Base-by-base conservation (phyloP, 257 asterid genomes). In the Henckelia pumila region DNA sequence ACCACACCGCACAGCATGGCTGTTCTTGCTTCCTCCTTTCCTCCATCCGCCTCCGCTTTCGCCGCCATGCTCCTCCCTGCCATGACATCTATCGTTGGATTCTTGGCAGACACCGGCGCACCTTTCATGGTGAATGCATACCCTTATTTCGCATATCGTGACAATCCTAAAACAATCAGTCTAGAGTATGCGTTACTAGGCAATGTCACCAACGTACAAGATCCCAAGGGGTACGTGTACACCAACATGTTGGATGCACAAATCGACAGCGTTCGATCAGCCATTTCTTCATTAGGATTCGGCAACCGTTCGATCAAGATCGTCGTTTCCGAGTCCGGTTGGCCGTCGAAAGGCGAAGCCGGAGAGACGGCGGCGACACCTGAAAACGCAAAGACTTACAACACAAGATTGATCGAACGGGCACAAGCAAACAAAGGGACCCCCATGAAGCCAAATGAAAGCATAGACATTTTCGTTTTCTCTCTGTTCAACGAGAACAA, bases 71-170 rank as follows among this genome's bases (percentile, higher is more conserved):
- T 82, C 67, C 74, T 77, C 63, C 89, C 87, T 0, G 47, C 80
- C 33, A 81, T 89, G 84, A 83, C 89, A 4, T 70, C 82, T 62
- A 69, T 89, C 20, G 77, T 86, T 7, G 82, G 71, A 0, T 83
- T 86, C 75, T 61, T 84, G 59, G 83, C 84, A 1, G 88, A 86
- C 32, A 78, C 84, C 1, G 77, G 72, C 1, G 68, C 89, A 0
- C 89, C 96, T 0, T 84, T 84, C 81, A 83, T 84, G 87, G 81
- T 89, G 61, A 86, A 89, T 21, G 84, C 92, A 0, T 85, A 87
- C 25, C 93, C 95, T 0, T 89, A 89, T 72, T 87, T 85, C 22
- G 96, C 93, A 0, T 85, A 81, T 66, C 55, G 81, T 30, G 89
- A 79, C 32, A 82, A 79, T 63, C 84, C 89, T 0, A 61, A 68